A percentile compares a stretch with the other conserved stretches of the same genome.
phyloP scores from a whole-genome alignment of 2,329 filamentous ascomycete genomes.

The Venturia asperata region DNA sequence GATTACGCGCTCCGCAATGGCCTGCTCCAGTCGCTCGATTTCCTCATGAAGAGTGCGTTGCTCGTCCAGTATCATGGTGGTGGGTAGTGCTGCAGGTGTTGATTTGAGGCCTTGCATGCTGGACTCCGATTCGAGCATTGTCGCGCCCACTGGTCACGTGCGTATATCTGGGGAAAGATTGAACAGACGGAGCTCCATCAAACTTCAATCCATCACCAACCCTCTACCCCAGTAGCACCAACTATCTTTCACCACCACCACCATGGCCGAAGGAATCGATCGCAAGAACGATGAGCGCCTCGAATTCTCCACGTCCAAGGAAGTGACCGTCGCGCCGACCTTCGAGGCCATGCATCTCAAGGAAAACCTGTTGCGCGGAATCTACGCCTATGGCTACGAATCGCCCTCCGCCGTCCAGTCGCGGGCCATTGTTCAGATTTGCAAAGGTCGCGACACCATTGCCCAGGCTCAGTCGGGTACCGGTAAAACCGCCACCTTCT shows the following conservation, averaged over 20 bases:
- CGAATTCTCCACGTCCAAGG: conserved; percentile 97
- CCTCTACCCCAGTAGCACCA: background rate
- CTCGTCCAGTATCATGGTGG: conserved; percentile 75
- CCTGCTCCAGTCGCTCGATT: conserved; percentile 90
- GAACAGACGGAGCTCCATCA: background rate
- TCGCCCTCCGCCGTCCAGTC: conserved; percentile 97
- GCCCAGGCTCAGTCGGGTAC: conserved; percentile 96
- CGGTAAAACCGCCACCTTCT: conserved; percentile 94
- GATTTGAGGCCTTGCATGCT: background rate
- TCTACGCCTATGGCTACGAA: conserved; percentile 98
- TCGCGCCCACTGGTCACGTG: background rate
- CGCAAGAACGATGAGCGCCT: conserved; percentile 91
- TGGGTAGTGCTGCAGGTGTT: background rate
- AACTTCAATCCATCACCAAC: background rate
- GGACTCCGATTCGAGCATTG: background rate
- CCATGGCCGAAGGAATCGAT: conserved; percentile 89
- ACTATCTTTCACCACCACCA: conserved; percentile 29
- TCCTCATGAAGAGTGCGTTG: conserved; percentile 94
- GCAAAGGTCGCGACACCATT: conserved; percentile 97
- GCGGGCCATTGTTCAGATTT: conserved; percentile 95
- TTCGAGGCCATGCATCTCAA: conserved; percentile 84
- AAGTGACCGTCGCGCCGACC: conserved; percentile 89
- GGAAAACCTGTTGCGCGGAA: conserved; percentile 90
- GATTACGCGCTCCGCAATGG: conserved; percentile 77
- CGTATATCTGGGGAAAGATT: background rate